phyloP scores from a whole-genome alignment of 129 eudicot genomes.

The Flaveria trinervia region DNA sequence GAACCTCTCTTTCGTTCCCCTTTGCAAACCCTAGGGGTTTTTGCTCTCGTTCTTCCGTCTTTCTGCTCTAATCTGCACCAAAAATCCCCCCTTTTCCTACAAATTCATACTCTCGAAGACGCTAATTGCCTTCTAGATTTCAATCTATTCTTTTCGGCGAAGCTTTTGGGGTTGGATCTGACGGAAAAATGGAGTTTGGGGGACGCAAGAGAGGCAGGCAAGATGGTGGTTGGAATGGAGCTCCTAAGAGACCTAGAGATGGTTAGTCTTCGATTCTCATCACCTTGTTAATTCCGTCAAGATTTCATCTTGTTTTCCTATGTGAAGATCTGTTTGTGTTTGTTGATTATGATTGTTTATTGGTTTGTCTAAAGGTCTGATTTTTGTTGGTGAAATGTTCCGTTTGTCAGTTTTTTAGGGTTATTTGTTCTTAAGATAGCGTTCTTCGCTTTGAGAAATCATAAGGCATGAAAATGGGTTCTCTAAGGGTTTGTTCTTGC shows the following conservation, averaged over 20 bases:
- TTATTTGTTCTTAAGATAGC: background rate
- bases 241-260: slow-evolving; percentile 52
- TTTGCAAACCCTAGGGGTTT: slow-evolving; percentile 36
- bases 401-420: slow-evolving; percentile 11
- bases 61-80: background rate
- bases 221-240: slow-evolving; percentile 56
- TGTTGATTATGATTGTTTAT: no score
- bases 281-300: background rate
- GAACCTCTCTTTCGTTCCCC: slow-evolving; percentile 9
- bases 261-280: slow-evolving; percentile 40
- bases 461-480: background rate
- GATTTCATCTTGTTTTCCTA: background rate
- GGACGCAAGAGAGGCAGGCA: slow-evolving; percentile 63
- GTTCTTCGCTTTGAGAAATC: background rate
- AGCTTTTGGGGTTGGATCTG: slow-evolving; percentile 23
- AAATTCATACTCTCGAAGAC: background rate
- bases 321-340: slow-evolving; percentile 7
- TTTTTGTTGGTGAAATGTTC: slow-evolving; percentile 4
- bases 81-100: background rate
- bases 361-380: background rate
- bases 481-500: no score
- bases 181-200: slow-evolving; percentile 49
- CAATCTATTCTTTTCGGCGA: background rate
- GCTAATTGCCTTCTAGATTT: background rate
- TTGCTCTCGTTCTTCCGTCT: background rate